Percentiles rank a stretch among this genome's conserved stretches.
phyloP scores from a whole-genome alignment of 2,329 filamentous ascomycete species.

The Claviceps sp. region DNA sequence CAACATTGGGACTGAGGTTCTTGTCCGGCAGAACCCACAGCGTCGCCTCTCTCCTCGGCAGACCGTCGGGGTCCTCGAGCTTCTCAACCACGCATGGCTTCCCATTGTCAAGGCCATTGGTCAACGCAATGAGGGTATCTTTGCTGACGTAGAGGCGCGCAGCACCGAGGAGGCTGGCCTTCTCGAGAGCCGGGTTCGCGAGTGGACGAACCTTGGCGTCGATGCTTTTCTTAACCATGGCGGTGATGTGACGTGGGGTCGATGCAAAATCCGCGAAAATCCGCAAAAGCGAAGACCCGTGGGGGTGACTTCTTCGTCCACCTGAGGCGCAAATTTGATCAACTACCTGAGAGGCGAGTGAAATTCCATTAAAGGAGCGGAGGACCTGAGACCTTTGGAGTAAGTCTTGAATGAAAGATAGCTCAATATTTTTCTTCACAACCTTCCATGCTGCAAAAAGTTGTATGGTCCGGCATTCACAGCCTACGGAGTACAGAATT shows the following conservation, averaged over 20 bases:
- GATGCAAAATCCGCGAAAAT: no score
- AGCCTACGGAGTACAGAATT: no score
- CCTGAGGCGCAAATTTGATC: no score
- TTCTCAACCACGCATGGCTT: constrained; percentile 28
- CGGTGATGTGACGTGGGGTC: constrained; percentile 3
- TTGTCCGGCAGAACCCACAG: constrained; percentile 40
- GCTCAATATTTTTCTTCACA: no score
- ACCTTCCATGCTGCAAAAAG: no score
- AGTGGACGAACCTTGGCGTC: constrained; percentile 29
- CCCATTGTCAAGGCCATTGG: constrained; percentile 28
- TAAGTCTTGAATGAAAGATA: no score
- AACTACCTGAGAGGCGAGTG: no score
- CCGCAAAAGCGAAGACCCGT: no score
- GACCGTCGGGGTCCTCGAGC: constrained; percentile 10
- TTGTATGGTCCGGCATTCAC: no score
- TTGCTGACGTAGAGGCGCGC: constrained; percentile 35
- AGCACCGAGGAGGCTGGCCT: constrained; percentile 28
- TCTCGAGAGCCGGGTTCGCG: constrained; percentile 27
- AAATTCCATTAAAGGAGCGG: no score
- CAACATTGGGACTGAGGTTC: constrained; percentile 52
- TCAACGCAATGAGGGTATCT: constrained; percentile 31
- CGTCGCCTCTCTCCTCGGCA: constrained; percentile 29
- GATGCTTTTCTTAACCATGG: constrained; percentile 22
- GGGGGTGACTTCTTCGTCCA: no score
- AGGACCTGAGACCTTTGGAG: no score